A percentile compares a stretch with the other conserved stretches of the same genome.
phyloP scores from a whole-genome alignment of 2,329 filamentous ascomycete genomes.

The Stemphylium lycopersici region DNA sequence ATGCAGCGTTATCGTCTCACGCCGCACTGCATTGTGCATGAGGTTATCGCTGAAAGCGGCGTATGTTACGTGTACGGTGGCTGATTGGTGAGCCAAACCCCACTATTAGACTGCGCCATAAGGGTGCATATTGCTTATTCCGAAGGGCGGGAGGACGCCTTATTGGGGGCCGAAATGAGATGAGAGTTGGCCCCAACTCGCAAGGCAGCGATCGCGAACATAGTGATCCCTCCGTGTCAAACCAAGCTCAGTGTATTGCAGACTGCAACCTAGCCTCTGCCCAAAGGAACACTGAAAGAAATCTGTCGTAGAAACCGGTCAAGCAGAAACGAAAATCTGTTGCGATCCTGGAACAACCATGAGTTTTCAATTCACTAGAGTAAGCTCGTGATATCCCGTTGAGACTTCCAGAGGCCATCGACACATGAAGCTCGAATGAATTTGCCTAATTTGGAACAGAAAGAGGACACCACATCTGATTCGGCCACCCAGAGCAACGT shows the following conservation, averaged over 20 bases:
- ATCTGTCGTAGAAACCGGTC: no score
- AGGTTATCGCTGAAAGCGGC: neutral
- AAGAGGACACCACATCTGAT: no score
- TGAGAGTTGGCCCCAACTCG: neutral
- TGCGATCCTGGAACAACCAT: no score
- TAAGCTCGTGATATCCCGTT: no score
- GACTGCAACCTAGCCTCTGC: no score
- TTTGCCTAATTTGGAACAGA: no score
- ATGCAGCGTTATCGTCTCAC: neutral
- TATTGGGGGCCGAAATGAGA: constrained; percentile 11
- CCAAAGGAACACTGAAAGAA: no score
- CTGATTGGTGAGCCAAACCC: neutral
- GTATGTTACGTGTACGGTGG: neutral
- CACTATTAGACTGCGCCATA: constrained; percentile 11
- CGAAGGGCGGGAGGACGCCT: constrained; percentile 1
- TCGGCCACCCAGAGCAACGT: neutral
- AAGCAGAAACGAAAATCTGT: no score
- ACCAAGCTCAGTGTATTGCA: neutral
- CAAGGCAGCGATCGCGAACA: neutral
- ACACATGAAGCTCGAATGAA: no score
- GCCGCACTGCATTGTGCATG: neutral
- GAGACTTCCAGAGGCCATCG: no score
- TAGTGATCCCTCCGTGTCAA: no score
- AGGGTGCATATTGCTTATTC: neutral
- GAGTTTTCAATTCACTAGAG: no score